A percentile compares a stretch with the other conserved stretches of the same genome.
phyloP scores from a whole-genome alignment of 805 yeast species.

The Saccharomyces mikatae region DNA sequence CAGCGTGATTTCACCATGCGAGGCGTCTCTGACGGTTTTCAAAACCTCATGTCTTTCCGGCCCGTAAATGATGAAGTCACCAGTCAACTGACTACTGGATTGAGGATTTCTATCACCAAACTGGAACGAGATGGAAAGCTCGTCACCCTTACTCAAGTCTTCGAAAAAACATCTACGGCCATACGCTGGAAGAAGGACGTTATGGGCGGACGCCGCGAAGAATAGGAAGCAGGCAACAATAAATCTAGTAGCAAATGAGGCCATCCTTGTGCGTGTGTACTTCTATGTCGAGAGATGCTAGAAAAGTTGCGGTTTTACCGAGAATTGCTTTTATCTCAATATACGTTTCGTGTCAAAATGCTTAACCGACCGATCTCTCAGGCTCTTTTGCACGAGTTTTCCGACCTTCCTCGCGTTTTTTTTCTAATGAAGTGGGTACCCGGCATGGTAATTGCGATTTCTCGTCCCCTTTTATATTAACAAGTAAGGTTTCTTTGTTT shows the following conservation, averaged over 20 bases:
- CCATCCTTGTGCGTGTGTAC: constrained; percentile 1
- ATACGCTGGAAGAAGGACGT: constrained; percentile 71
- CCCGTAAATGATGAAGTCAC: constrained; percentile 56
- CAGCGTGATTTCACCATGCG: constrained; percentile 74
- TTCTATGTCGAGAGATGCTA: neutral
- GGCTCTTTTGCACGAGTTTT: neutral
- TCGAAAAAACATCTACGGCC: constrained; percentile 89
- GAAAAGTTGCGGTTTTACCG: neutral
- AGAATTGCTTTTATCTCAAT: neutral
- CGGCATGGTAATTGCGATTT: neutral
- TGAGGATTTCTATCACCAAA: constrained; percentile 82
- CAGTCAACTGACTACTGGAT: constrained; percentile 54
- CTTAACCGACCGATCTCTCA: neutral
- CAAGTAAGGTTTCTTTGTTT: neutral
- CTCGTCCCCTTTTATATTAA: neutral
- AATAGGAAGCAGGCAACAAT: constrained; percentile 5
- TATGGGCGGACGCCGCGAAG: constrained; percentile 52
- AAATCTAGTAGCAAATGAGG: constrained; percentile 2
- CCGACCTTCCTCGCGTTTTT: neutral
- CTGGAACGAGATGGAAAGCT: constrained; percentile 81
- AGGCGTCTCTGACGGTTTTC: constrained; percentile 43
- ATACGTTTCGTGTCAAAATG: neutral
- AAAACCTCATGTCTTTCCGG: constrained; percentile 39
- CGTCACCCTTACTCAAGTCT: constrained; percentile 71
- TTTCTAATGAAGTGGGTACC: neutral